A percentile compares a stretch with the other conserved stretches of the same genome.
phyloP scores from a whole-genome alignment of 2,329 filamentous ascomycete genomes.

The Nectriaceae sp. region DNA sequence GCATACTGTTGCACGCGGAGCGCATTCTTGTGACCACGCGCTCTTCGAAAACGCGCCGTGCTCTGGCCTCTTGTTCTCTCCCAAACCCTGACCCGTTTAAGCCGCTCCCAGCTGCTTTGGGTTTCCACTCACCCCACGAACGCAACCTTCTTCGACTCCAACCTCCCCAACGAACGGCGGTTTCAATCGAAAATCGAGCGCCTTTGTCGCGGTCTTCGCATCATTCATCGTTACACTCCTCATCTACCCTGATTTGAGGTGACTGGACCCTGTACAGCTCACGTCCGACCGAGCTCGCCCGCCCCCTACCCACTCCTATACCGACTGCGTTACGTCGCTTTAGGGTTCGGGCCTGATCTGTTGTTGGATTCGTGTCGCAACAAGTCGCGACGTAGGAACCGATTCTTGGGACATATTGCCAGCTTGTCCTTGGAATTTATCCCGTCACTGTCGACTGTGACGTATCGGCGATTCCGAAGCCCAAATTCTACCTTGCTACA shows the following conservation, averaged over 20 bases:
- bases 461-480: not conserved
- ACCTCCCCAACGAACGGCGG: no score
- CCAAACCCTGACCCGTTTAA: not conserved
- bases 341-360: not conserved
- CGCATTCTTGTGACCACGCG: not conserved
- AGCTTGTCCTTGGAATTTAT: not conserved
- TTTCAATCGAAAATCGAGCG: no score
- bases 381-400: not conserved
- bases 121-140: not conserved
- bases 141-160: no score
- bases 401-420: not conserved
- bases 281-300: not conserved
- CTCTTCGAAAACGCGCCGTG: not conserved
- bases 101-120: not conserved
- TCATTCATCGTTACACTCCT: no score
- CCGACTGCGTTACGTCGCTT: not conserved
- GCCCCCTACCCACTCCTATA: not conserved
- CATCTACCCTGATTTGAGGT: no score
- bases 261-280: no score
- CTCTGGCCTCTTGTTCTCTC: not conserved
- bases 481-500: not conserved
- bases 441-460: not conserved
- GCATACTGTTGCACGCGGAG: no score
- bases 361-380: not conserved
- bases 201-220: no score